A percentile compares a stretch with the other conserved stretches of the same genome.
Evolutionary conservation across 73 alveolate genomes (phyloP).

Genomic region (Stentor coeruleus): DNA sequence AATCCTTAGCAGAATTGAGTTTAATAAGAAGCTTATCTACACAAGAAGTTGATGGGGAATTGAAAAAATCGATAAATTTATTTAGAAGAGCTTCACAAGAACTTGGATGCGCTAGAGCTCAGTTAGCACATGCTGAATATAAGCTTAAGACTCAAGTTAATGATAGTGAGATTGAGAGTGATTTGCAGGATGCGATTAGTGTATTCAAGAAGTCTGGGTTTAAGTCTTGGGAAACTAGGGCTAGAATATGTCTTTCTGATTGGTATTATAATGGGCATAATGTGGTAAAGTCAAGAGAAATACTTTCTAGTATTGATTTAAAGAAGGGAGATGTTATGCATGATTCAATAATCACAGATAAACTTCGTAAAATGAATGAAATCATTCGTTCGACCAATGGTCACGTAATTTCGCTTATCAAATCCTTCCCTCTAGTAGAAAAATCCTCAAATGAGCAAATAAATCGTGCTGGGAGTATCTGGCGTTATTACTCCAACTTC

Average conservation of each 20-base stretch:
- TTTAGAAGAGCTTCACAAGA: background rate
- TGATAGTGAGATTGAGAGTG: background rate
- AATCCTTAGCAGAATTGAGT: no score
- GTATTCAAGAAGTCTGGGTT: background rate
- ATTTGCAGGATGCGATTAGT: background rate
- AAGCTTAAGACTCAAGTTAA: background rate
- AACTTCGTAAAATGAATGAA: background rate
- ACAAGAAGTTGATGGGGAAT: no score
- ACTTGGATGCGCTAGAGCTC: conserved; percentile 20
- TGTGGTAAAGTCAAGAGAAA: background rate
- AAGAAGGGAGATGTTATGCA: background rate
- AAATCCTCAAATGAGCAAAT: background rate
- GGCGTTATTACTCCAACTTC: background rate
- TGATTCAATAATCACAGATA: background rate
- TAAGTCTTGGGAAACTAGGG: conserved; percentile 10
- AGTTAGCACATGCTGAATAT: background rate
- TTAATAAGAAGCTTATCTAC: no score
- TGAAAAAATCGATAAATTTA: no score
- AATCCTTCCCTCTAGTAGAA: background rate
- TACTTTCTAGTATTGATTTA: background rate
- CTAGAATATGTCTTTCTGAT: background rate
- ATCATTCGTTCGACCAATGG: background rate
- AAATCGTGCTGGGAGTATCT: background rate
- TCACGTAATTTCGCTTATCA: background rate
- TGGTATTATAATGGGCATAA: background rate